A percentile compares a stretch with the other conserved stretches of the same genome.
These are phyloP conservation scores for Cucumis hystrix DNA, from an alignment of 306 rosid species.

Conservation along the genomic window DNA sequence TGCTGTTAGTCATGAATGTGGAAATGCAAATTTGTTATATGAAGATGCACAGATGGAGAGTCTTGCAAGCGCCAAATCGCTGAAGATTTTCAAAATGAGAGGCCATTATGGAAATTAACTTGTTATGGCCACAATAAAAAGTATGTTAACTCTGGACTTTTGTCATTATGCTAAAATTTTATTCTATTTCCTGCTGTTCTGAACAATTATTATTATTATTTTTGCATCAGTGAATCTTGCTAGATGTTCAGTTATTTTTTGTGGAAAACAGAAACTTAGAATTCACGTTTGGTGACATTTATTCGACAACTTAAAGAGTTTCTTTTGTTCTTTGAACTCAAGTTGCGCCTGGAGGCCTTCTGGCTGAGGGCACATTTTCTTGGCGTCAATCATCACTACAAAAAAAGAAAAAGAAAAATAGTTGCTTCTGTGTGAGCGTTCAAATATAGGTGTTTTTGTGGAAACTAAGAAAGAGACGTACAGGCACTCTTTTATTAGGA, in stretches of 20 bases:
- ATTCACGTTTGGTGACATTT: neutral
- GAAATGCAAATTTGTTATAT: slow-evolving; percentile 6
- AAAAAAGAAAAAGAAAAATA: too few relatives aligned
- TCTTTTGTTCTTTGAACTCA: too few relatives aligned
- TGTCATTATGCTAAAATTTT: neutral
- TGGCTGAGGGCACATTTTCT: too few relatives aligned
- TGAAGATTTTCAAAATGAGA: slow-evolving; percentile 65
- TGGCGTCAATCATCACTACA: too few relatives aligned
- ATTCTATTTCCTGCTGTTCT: neutral
- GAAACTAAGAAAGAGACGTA: too few relatives aligned
- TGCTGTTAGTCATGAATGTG: neutral
- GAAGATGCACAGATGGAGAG: slow-evolving; percentile 83
- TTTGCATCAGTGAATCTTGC: neutral
- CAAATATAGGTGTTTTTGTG: too few relatives aligned
- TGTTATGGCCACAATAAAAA: slow-evolving; percentile 70
- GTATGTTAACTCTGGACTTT: slow-evolving; percentile 21
- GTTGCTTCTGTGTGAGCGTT: too few relatives aligned
- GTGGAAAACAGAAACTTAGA: neutral
- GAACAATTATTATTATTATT: neutral
- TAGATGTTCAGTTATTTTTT: neutral
- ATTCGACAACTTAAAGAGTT: neutral
- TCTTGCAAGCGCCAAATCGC: slow-evolving; percentile 55
- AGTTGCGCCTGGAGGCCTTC: too few relatives aligned
- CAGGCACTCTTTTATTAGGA: too few relatives aligned
- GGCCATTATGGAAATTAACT: slow-evolving; percentile 80